Evolutionary conservation across 805 yeast species (phyloP), one percentile per base, ranked within the genome.

Genomic region (Crinitomyces ghanaensis): DNA sequence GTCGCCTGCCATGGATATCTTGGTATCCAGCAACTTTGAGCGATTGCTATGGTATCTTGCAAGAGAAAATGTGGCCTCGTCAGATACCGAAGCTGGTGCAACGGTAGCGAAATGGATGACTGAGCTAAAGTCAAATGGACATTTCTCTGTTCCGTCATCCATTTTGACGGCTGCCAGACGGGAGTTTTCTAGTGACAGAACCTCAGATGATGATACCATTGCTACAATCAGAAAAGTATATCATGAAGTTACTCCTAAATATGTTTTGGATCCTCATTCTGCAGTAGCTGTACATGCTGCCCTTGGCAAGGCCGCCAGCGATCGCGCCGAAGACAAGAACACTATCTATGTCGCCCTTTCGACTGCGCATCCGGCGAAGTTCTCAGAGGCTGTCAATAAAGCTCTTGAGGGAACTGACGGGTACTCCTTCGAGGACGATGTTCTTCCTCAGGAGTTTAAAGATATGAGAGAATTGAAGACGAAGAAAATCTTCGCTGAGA

Each of bases 311-410:
- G 70, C 79, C 34, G n/a, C n/a, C n/a, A n/a, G n/a, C n/a, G n/a
- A n/a, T n/a, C 65, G 63, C 11, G 51, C 58, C 32, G 73, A 68
- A 41, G 50, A 55, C 19, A 68, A 63, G 28, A 17, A 18, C 33
- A 38, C 56, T 15, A 31, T 29, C 28, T 69, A 68, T 45, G 68
- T 91, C 28, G 80, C 95, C 4, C 70, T 91, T 38, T 80, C 96
- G 7, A 91, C 99, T 30, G 99, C 99, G 6, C 99, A 91, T 56
- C 99, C 99, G 27, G 99, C 98, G 40, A 91, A 91, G 62, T 91
- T 91, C 52, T 82, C 95, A 17, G 96, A 84, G 42, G 98, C 95
- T 32, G 99, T 91, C 17, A 78, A 86, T 57, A 62, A 70, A 47
- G 84, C 97, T 2, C 66, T 91, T 44, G 53, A 59, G 29, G 67